Evolutionary conservation across 805 yeast genomes (phyloP), one percentile per base, ranked within the genome.

Genomic region (Candida patagonica): DNA sequence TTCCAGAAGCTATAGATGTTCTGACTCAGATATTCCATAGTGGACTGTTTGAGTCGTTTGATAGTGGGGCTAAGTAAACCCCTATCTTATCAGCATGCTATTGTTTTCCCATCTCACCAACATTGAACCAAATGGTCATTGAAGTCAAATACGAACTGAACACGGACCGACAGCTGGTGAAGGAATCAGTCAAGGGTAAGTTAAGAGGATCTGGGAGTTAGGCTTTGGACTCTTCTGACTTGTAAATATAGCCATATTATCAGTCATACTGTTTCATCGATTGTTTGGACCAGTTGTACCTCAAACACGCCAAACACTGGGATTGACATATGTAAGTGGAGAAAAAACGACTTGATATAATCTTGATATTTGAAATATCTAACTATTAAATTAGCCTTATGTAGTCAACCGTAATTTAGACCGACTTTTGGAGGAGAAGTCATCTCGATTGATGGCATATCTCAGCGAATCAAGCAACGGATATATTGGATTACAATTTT

Each of bases 221-320:
- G 38, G 6, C 13, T 16, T 6, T 5, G 31, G 16, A 29, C 31
- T 8, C n/a, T 10, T 29, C 13, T 10, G n/a, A 17, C 15, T 7
- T 7, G 10, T 31, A 15, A 23, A 10, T 23, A 13, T 26, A 66
- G 84, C 81, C 1, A 59, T 80, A 21, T 55, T 83, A 40, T 76
- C 83, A 65, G 64, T 83, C 2, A 74, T 82, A 15, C 72, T 82
- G 54, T 82, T 82, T 56, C 73, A 76, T 41, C 61, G 94, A 32
- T 61, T 80, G 21, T 75, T 83, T 53, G 89, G 88, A 0, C 68
- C 78, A 1, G 63, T 80, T 13, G 56, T 61, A 1, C 86, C 88
- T 1, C 56, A 62, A 12, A 68, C 73, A 3, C 59, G 62, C n/a
- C 78, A 76, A 45, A 74, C 76, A 38, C 56, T 73, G 7, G 78